Conservation (phyloP, 495 filamentous ascomycete genomes). For the Cercophora newfieldiana region DNA sequence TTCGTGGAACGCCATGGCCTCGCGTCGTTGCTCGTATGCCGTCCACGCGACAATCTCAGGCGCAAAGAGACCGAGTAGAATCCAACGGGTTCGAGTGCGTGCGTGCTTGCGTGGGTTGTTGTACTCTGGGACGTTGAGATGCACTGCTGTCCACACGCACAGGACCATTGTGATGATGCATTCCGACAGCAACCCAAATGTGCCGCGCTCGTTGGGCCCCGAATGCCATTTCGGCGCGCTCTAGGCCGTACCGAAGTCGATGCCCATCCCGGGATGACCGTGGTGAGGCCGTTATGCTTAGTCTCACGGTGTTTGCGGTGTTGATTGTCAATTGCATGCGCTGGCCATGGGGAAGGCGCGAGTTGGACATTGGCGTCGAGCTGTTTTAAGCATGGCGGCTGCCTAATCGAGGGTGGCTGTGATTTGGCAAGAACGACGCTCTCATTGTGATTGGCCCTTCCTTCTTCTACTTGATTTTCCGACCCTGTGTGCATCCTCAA, state of each 20-base stretch:
- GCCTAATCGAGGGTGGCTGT: no score
- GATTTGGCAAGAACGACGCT: no score
- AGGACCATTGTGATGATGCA: conserved; percentile 8
- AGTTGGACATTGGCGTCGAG: no score
- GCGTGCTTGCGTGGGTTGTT: background rate
- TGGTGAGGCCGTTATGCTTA: no score
- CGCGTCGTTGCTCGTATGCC: conserved; percentile 1
- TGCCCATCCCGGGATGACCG: background rate
- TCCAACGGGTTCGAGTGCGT: conserved; percentile 6
- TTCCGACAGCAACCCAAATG: background rate
- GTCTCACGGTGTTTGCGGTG: no score
- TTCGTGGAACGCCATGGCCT: background rate
- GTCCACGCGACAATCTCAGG: conserved; percentile 14
- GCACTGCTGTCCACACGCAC: background rate
- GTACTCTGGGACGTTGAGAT: conserved; percentile 4
- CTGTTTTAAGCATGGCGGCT: no score
- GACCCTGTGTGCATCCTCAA: no score
- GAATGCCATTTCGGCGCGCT: background rate
- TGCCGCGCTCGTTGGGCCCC: background rate
- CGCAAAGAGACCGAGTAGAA: conserved; percentile 9
- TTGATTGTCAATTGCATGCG: no score
- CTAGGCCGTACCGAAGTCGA: background rate
- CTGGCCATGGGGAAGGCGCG: no score
- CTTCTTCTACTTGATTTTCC: no score
- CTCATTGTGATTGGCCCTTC: no score